phyloP scores from a whole-genome alignment of 768 basidiomycete genomes.

The Boletellus ananas region DNA sequence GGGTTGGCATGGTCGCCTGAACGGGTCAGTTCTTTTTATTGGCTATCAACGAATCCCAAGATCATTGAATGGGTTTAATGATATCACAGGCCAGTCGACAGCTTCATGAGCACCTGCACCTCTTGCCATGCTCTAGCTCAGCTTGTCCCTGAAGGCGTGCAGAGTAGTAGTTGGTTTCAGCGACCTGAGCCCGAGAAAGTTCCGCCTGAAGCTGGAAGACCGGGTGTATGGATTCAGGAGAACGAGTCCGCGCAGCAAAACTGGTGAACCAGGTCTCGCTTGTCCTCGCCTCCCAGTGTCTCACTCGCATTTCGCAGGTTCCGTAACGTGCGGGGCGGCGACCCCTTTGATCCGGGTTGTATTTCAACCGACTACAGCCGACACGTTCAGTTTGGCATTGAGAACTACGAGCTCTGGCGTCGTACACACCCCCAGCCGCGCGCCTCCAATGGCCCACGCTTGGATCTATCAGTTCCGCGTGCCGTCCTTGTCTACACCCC shows the following conservation, averaged over 20 bases:
- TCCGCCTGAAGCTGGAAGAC: background rate
- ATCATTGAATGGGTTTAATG: background rate
- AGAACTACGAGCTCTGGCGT: too few species aligned
- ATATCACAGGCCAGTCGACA: background rate
- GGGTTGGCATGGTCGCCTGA: background rate
- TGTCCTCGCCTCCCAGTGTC: background rate
- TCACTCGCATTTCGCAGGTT: background rate
- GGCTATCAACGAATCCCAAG: too few species aligned
- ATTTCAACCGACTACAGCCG: background rate
- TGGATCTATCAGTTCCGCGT: too few species aligned
- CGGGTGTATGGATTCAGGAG: background rate
- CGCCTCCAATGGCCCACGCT: too few species aligned
- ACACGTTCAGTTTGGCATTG: background rate
- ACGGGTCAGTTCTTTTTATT: background rate
- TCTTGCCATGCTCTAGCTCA: background rate
- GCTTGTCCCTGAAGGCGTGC: background rate
- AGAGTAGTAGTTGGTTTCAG: background rate
- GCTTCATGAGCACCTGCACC: background rate
- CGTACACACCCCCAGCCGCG: too few species aligned
- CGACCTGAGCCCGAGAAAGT: background rate
- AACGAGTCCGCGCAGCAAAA: background rate
- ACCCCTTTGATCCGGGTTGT: background rate
- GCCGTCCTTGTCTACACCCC: too few species aligned
- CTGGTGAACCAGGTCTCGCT: background rate
- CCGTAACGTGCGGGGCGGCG: background rate